These are phyloP conservation scores for Neodidymelliopsis sp. DNA, from an alignment of 2,329 filamentous ascomycete species.

Conservation along the genomic window DNA sequence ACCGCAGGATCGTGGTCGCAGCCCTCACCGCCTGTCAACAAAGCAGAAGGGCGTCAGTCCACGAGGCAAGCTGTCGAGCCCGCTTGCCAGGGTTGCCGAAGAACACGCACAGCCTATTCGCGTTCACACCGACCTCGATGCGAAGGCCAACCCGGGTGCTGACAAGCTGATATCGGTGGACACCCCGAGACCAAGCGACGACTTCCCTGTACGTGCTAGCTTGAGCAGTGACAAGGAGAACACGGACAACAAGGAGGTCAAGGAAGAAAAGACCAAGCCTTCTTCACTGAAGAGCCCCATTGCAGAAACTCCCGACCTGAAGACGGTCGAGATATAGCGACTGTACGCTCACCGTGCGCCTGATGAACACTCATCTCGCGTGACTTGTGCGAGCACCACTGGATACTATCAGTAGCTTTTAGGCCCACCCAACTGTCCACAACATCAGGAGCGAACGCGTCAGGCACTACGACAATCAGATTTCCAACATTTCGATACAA, in stretches of 20 bases:
- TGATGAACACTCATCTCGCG: background rate
- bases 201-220: conserved; percentile 40
- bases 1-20: conserved; percentile 68
- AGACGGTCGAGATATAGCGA: conserved; percentile 57
- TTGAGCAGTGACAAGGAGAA: conserved; percentile 51
- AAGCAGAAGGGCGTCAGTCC: conserved; percentile 69
- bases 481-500: conserved; percentile 14
- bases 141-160: conserved; percentile 31
- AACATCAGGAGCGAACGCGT: background rate
- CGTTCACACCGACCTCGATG: conserved; percentile 46
- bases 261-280: conserved; percentile 32
- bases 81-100: conserved; percentile 77
- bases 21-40: conserved; percentile 70
- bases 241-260: conserved; percentile 36
- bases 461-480: conserved; percentile 7
- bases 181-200: conserved; percentile 51
- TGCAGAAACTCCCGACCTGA: conserved; percentile 51
- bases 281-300: conserved; percentile 40
- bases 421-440: conserved; percentile 1
- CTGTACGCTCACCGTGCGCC: background rate
- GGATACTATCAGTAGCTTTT: conserved; percentile 16
- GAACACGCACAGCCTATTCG: conserved; percentile 59
- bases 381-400: conserved; percentile 11
- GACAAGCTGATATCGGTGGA: conserved; percentile 55
- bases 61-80: conserved; percentile 72